Percentiles rank a stretch among this genome's conserved stretches.
Conservation (phyloP, 768 basidiomycete genomes). For the Lentinula detonsa region DNA sequence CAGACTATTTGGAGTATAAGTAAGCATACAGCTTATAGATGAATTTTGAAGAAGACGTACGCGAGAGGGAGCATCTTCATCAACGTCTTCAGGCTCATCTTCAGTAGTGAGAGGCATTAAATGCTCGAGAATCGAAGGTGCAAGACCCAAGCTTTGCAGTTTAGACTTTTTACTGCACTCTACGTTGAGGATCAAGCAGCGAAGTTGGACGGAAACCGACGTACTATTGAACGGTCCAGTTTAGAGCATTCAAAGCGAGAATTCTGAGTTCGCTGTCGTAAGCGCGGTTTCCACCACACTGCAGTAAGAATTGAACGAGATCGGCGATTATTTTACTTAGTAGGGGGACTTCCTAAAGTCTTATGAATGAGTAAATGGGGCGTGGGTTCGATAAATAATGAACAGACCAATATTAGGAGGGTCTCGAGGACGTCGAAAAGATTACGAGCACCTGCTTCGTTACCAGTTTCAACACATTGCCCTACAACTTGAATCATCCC, state of each 20-base stretch:
- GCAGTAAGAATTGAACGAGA: constrained; percentile 83
- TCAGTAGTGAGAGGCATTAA: constrained; percentile 94
- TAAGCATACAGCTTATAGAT: background rate
- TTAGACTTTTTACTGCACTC: constrained; percentile 86
- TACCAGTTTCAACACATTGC: constrained; percentile 69
- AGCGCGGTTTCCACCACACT: constrained; percentile 70
- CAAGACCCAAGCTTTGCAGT: constrained; percentile 81
- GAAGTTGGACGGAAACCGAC: constrained; percentile 16
- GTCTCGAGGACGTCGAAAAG: constrained; percentile 96
- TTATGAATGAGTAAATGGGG: constrained; percentile 6
- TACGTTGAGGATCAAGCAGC: constrained; percentile 7
- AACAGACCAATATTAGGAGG: constrained; percentile 78
- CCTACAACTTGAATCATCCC: constrained; percentile 86
- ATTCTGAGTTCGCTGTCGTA: constrained; percentile 80
- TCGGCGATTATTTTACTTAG: constrained; percentile 84
- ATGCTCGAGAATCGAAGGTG: constrained; percentile 79
- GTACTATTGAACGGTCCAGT: constrained; percentile 96
- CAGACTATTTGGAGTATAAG: constrained; percentile 49
- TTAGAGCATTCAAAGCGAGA: constrained; percentile 86
- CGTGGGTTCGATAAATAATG: background rate
- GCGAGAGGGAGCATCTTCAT: constrained; percentile 88
- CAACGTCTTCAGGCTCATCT: constrained; percentile 88
- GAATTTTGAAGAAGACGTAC: constrained; percentile 34
- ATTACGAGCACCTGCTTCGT: constrained; percentile 80
- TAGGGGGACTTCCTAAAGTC: constrained; percentile 80